Conservation (phyloP, 305 asterid species). For the Ilex paraguariensis region DNA sequence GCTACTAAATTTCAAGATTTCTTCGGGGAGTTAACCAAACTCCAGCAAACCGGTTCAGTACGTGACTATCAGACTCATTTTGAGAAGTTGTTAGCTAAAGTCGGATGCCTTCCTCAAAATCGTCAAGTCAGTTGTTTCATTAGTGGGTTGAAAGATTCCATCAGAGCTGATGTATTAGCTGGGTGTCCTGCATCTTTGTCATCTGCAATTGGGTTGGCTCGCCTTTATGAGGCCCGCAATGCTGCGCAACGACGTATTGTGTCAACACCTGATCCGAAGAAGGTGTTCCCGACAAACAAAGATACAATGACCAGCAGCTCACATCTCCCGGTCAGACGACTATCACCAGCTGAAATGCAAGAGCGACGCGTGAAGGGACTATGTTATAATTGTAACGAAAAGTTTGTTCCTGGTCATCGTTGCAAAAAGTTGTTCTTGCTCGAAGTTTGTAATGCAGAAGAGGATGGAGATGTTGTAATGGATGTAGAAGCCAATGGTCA, state of each 20-base stretch:
- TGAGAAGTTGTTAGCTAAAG: background rate
- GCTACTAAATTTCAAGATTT: no score
- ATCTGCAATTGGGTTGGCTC: background rate
- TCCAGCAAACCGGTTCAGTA: no score
- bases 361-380: no score
- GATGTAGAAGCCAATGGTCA: background rate
- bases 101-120: background rate
- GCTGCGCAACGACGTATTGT: background rate
- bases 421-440: background rate
- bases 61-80: no score
- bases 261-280: background rate
- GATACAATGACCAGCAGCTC: background rate
- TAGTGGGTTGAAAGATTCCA: background rate
- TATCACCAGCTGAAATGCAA: no score
- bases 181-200: background rate
- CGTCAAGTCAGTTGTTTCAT: background rate
- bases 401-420: background rate
- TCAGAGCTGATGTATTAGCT: background rate
- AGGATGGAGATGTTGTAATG: background rate
- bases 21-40: no score
- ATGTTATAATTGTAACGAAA: background rate
- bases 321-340: no score
- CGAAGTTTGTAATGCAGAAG: background rate
- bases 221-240: background rate
- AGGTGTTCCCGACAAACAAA: background rate